A percentile compares a stretch with the other conserved stretches of the same genome.
phyloP scores from a whole-genome alignment of 2,329 filamentous ascomycete genomes.

The Orbilia oligospora region DNA sequence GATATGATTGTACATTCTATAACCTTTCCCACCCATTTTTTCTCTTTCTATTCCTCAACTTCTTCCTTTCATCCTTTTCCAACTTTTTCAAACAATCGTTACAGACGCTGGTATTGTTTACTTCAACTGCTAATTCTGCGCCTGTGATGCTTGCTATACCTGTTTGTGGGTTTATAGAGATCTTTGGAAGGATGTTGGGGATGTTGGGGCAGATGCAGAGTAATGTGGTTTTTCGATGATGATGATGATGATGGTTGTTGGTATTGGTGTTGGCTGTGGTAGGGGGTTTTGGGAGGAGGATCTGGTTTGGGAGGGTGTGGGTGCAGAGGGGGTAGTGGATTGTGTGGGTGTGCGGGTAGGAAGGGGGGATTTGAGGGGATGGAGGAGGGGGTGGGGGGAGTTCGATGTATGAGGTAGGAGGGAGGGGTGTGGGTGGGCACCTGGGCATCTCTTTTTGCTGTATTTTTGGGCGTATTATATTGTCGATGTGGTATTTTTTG shows the following conservation, averaged over 20 bases:
- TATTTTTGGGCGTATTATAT: too few relatives aligned
- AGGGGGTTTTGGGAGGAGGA: conserved; percentile 3
- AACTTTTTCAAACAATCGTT: neutral
- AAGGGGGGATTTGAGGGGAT: conserved; percentile 6
- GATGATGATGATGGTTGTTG: too few relatives aligned
- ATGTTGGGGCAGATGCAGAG: neutral
- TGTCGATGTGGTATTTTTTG: too few relatives aligned
- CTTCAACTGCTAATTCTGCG: neutral
- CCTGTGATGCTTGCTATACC: neutral
- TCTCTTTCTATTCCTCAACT: neutral
- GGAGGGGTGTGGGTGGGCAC: neutral
- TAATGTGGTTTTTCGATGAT: neutral
- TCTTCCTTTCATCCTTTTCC: neutral
- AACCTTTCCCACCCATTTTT: neutral
- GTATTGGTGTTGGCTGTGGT: neutral
- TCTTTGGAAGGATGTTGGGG: neutral
- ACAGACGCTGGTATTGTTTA: neutral
- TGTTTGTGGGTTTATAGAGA: neutral
- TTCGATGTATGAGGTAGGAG: neutral
- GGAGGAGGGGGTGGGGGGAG: conserved; percentile 16
- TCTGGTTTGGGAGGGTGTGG: conserved; percentile 31
- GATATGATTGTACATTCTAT: too few relatives aligned
- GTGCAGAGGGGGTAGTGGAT: conserved; percentile 37
- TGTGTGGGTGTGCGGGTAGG: conserved; percentile 33
- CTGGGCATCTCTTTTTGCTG: too few relatives aligned